Percentiles rank a stretch among this genome's conserved stretches.
Conservation (phyloP, 805 yeast species). For the Lipomyces spencermartinsiae region DNA sequence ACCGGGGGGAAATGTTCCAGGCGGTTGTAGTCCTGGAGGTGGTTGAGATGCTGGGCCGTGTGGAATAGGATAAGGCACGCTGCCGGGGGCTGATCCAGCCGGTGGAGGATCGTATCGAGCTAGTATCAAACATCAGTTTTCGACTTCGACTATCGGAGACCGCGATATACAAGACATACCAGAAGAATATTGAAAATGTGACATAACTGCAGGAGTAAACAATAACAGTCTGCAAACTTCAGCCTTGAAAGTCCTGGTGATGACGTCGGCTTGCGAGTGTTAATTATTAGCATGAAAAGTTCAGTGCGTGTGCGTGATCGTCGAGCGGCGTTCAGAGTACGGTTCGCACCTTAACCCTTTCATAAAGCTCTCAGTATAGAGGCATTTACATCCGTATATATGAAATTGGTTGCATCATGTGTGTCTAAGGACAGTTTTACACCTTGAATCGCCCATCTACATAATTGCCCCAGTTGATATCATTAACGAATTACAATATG, state of each 20-base stretch:
- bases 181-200: neutral
- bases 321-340: too few relatives aligned
- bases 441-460: neutral
- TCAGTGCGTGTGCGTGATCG: neutral
- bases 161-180: neutral
- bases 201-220: conserved; percentile 4
- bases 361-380: neutral
- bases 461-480: too few relatives aligned
- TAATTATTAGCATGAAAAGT: neutral
- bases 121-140: neutral
- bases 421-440: neutral
- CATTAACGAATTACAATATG: neutral
- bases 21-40: conserved; percentile 13
- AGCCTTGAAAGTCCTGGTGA: neutral
- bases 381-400: neutral
- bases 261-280: neutral
- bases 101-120: conserved; percentile 13
- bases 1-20: conserved; percentile 13
- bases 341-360: neutral
- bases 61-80: conserved; percentile 10
- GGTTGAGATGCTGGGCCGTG: neutral
- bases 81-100: conserved; percentile 1
- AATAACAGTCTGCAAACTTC: neutral
- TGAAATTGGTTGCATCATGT: neutral
- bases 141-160: neutral